A percentile compares a stretch with the other conserved stretches of the same genome.
Evolutionary conservation across 2,329 filamentous ascomycete species (phyloP).

Genomic region (Cladorrhinum sp.): DNA sequence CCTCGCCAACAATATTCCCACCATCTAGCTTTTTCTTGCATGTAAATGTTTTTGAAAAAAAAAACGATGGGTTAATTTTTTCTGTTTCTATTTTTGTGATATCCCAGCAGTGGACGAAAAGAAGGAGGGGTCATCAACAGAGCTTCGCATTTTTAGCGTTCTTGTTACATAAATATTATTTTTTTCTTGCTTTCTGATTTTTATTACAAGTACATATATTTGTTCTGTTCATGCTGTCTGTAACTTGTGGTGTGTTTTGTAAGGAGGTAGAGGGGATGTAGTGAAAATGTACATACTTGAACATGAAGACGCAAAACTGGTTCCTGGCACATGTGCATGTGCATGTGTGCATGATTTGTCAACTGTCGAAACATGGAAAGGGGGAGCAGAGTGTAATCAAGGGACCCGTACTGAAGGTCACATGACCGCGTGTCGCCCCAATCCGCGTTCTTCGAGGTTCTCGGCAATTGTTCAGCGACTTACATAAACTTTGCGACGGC

Average conservation of each 20-base stretch:
- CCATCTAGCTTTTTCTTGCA: slow-evolving; percentile 3
- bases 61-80: not conserved
- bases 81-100: not conserved
- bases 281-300: not conserved
- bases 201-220: not conserved
- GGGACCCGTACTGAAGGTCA: too few species aligned
- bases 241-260: not conserved
- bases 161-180: slow-evolving; percentile 10
- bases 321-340: too few species aligned
- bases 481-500: not conserved
- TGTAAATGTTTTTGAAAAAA: not conserved
- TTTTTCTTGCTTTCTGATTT: not conserved
- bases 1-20: not conserved
- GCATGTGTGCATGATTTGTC: too few species aligned
- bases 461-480: not conserved
- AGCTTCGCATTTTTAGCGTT: slow-evolving; percentile 3
- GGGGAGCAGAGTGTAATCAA: too few species aligned
- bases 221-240: not conserved
- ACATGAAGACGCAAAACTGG: too few species aligned
- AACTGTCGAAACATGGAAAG: too few species aligned
- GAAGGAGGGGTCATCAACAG: not conserved
- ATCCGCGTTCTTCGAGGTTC: not conserved
- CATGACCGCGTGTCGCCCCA: not conserved
- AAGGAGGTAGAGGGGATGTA: not conserved
- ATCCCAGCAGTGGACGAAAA: not conserved